Conservation (phyloP, 139 green algal species). For the Eudorina sp. region DNA sequence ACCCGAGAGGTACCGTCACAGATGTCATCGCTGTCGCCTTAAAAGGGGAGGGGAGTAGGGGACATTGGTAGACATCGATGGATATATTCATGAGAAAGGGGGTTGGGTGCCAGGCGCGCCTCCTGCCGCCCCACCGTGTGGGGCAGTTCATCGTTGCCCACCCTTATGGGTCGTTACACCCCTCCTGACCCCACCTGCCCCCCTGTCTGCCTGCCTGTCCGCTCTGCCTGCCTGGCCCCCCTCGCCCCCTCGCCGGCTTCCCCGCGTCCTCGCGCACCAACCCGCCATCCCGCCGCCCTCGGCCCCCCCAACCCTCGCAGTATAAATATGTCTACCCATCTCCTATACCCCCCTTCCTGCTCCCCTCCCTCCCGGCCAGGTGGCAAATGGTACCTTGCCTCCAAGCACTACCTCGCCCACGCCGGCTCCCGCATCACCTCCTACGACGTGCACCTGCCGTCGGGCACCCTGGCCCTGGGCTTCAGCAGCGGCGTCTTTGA, state of each 20-base stretch:
- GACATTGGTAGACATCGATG: too few relatives aligned
- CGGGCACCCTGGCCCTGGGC: conserved; percentile 57
- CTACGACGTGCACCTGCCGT: conserved; percentile 38
- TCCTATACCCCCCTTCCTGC: background rate
- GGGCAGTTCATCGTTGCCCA: too few relatives aligned
- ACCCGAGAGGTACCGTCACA: too few relatives aligned
- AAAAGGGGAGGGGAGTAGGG: too few relatives aligned
- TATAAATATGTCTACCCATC: conserved; percentile 2
- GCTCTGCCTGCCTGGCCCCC: too few relatives aligned
- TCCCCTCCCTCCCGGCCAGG: conserved; percentile 26
- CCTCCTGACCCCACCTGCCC: too few relatives aligned
- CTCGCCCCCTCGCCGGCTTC: background rate
- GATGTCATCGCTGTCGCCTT: too few relatives aligned
- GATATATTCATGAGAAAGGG: too few relatives aligned
- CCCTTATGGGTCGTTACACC: too few relatives aligned
- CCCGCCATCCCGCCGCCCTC: background rate
- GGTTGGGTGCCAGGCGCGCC: too few relatives aligned
- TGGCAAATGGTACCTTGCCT: conserved; percentile 83
- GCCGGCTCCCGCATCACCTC: conserved; percentile 45
- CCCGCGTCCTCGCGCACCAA: background rate
- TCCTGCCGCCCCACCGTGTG: too few relatives aligned
- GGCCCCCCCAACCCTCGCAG: background rate
- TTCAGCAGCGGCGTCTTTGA: conserved; percentile 91
- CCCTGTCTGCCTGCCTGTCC: too few relatives aligned
- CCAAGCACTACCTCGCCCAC: conserved; percentile 88